Percentiles rank a stretch among this genome's conserved stretches.
Evolutionary conservation across 2,329 filamentous ascomycete genomes (phyloP).

Genomic region (Aspergillus eucalypticola): DNA sequence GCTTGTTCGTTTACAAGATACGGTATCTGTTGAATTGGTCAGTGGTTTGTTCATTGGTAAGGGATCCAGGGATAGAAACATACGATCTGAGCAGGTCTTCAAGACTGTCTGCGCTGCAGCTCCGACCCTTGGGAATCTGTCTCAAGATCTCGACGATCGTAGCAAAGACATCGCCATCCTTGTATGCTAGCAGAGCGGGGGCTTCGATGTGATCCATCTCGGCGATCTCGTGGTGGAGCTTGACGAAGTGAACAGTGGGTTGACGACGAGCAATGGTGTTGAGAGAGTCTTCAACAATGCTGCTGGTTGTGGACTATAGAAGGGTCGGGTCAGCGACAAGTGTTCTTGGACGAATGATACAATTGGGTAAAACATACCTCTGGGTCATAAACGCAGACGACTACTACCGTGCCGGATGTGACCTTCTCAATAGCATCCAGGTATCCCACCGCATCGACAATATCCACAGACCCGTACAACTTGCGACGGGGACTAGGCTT

Average conservation of each 20-base stretch:
- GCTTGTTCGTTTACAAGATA: slow-evolving; percentile 7
- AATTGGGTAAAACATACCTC: slow-evolving; percentile 59
- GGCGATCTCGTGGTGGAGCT: slow-evolving; percentile 86
- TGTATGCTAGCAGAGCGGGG: slow-evolving; percentile 86
- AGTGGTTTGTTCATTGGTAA: background rate
- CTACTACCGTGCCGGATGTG: slow-evolving; percentile 74
- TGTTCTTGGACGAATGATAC: background rate
- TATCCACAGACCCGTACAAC: slow-evolving; percentile 75
- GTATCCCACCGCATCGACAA: slow-evolving; percentile 87
- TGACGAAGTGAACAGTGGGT: slow-evolving; percentile 78
- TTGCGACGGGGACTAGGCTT: slow-evolving; percentile 75
- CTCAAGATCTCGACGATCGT: slow-evolving; percentile 84
- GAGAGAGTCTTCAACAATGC: slow-evolving; percentile 76
- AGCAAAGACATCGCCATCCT: slow-evolving; percentile 84
- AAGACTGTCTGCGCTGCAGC: slow-evolving; percentile 54
- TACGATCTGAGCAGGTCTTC: slow-evolving; percentile 60
- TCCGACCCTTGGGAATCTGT: slow-evolving; percentile 69
- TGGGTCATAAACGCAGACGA: slow-evolving; percentile 90
- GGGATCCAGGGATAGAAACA: slow-evolving; percentile 27
- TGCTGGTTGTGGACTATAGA: slow-evolving; percentile 68
- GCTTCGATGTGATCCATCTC: slow-evolving; percentile 90
- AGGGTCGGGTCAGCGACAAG: slow-evolving; percentile 39
- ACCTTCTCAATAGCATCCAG: slow-evolving; percentile 96
- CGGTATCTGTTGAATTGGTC: slow-evolving; percentile 4
- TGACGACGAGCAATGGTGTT: slow-evolving; percentile 71